Base-by-base conservation (phyloP, 768 basidiomycete genomes). In the Candolleomyces aberdarensis region DNA sequence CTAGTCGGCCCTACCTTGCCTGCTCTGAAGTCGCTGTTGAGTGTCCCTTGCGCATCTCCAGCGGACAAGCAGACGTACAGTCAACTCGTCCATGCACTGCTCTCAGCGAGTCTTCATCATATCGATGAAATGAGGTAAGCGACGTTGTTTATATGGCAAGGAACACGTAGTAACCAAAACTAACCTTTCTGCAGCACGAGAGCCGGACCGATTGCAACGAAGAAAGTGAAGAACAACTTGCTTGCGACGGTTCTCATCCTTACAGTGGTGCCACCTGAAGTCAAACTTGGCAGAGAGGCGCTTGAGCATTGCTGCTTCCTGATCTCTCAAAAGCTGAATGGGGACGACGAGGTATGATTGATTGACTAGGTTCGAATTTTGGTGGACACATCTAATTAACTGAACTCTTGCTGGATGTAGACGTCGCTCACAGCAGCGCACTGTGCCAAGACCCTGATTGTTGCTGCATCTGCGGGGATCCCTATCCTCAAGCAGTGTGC, bases 171-270 rank as follows among this genome's bases (percentile, higher is more conserved):
- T 26, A 20, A 51, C n/a, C 63, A 46, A 57, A 55, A n/a, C 51
- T n/a, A 9, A 14, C 4, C 5, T 54, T 19, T 26, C 14, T 47
- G 40, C 63, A 96, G 96, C 43, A 91, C 92, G 10, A 88, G 96
- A 51, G 81, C 86, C 61, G 96, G 94, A 0, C 65, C 80, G 0
- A 85, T 91, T 10, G 90, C 91, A 2, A 75, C 83, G 2, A 86
- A 88, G 72, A 98, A 98, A 76, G 80, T 91, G 71, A 96, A 94
- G 75, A 92, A 87, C 67, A 98, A 97, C 72, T 80, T 98, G 61
- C 76, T 98, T 13, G 92, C 93, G 0, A 80, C 88, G 0, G 94
- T 94, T 1, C 81, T 99, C 5, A 80, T 97, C 54, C 71, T 99
- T 47, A 96, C 96, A 0, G 84, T 88, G 22, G 74, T 94, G 1